These are phyloP conservation scores for Wickerhamiella nectarea DNA, from an alignment of 805 yeast species.

Conservation along the genomic window DNA sequence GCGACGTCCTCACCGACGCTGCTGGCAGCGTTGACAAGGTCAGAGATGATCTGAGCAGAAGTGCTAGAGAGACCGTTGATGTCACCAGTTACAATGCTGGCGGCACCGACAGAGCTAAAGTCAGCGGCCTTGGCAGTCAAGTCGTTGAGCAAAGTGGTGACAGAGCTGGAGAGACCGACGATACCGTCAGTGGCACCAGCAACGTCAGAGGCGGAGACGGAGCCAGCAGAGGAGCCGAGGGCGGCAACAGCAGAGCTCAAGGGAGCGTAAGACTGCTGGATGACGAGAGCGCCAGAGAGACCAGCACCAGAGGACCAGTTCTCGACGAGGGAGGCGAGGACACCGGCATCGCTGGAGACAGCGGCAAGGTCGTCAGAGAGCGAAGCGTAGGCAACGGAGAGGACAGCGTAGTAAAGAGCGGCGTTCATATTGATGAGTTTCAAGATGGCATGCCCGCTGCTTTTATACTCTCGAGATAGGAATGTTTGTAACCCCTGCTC, in stretches of 20 bases:
- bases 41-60: conserved; percentile 14
- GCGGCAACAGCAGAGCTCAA: conserved; percentile 15
- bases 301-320: conserved; percentile 17
- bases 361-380: conserved; percentile 3
- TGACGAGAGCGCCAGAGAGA: conserved; percentile 21
- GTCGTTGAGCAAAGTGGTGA: conserved; percentile 14
- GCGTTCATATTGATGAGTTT: background rate
- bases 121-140: conserved; percentile 17
- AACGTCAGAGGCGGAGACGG: conserved; percentile 11
- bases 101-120: conserved; percentile 17
- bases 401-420: conserved; percentile 9
- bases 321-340: conserved; percentile 11
- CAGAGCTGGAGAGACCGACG: conserved; percentile 9
- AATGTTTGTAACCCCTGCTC: conserved; percentile 1
- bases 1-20: conserved; percentile 12
- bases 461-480: background rate
- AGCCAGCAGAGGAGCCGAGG: conserved; percentile 9
- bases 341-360: conserved; percentile 40
- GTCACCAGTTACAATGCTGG: conserved; percentile 18
- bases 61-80: conserved; percentile 15
- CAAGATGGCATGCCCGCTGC: background rate
- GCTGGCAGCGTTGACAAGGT: conserved; percentile 9
- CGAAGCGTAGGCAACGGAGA: conserved; percentile 7
- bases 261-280: conserved; percentile 20
- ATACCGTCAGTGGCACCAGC: conserved; percentile 4